Evolutionary conservation across 78 protist genomes (phyloP).

Genomic region (Mantamonas sphyraenae): DNA sequence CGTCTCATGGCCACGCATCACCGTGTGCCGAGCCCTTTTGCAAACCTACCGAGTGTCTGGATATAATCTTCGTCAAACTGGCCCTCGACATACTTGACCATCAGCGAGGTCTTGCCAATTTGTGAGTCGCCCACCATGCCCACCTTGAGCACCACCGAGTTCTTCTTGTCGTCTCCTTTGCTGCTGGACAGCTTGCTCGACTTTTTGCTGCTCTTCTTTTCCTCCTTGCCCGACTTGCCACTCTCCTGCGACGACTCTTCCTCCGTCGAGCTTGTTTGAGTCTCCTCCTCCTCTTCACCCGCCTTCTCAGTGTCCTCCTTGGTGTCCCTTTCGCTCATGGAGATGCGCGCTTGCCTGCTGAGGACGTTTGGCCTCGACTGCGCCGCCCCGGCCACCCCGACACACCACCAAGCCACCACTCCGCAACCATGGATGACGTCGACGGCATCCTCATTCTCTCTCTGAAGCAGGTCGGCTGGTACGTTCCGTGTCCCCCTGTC

Average conservation of each 20-base stretch:
- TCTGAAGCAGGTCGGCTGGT: background rate
- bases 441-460: background rate
- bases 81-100: constrained; percentile 93
- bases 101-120: constrained; percentile 89
- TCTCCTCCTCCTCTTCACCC: too few relatives aligned
- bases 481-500: background rate
- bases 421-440: background rate
- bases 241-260: too few relatives aligned
- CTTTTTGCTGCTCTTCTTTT: too few relatives aligned
- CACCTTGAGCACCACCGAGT: constrained; percentile 79
- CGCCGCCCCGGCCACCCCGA: too few relatives aligned
- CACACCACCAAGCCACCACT: background rate
- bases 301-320: too few relatives aligned
- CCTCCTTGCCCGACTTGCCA: too few relatives aligned
- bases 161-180: constrained; percentile 35
- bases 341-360: too few relatives aligned
- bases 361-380: too few relatives aligned
- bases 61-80: constrained; percentile 90
- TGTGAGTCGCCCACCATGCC: constrained; percentile 93
- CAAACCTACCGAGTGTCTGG: constrained; percentile 79
- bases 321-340: too few relatives aligned
- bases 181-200: background rate
- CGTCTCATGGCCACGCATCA: too few relatives aligned
- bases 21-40: too few relatives aligned
- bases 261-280: too few relatives aligned